Conservation (phyloP, 441 rosid genomes). For the Populus trichocarpa region DNA sequence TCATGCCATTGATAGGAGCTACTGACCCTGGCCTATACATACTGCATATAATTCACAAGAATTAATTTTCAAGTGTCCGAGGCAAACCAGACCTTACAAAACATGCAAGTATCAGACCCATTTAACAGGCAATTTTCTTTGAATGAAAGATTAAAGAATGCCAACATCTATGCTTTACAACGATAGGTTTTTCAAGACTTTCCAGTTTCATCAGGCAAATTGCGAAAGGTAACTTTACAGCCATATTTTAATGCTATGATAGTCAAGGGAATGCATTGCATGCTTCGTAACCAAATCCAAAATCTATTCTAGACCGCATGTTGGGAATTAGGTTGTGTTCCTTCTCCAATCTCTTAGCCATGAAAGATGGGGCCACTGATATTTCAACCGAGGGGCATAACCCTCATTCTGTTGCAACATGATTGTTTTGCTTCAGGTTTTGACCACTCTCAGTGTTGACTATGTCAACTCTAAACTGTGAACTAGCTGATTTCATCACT, state of each 20-base stretch:
- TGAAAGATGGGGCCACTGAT: no score
- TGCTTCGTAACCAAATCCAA: no score
- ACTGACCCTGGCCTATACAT: conserved; percentile 21
- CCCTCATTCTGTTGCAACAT: neutral
- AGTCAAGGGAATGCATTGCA: no score
- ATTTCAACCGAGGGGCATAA: neutral
- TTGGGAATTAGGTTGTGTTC: no score
- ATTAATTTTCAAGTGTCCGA: neutral
- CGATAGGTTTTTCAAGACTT: no score
- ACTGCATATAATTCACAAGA: conserved; percentile 27
- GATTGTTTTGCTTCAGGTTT: neutral
- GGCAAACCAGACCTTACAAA: neutral
- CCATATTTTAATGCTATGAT: no score
- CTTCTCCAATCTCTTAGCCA: neutral
- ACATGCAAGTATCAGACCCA: neutral
- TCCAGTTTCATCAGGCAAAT: neutral
- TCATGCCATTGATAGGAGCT: conserved; percentile 28
- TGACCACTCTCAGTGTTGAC: neutral
- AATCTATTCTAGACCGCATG: no score
- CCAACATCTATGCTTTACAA: no score
- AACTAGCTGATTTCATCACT: neutral
- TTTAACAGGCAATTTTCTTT: neutral
- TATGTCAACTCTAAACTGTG: neutral
- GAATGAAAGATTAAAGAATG: neutral
- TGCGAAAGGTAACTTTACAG: no score